phyloP scores from a whole-genome alignment of 1,139 yeast species.

The Lodderomyces jiufengensis region DNA sequence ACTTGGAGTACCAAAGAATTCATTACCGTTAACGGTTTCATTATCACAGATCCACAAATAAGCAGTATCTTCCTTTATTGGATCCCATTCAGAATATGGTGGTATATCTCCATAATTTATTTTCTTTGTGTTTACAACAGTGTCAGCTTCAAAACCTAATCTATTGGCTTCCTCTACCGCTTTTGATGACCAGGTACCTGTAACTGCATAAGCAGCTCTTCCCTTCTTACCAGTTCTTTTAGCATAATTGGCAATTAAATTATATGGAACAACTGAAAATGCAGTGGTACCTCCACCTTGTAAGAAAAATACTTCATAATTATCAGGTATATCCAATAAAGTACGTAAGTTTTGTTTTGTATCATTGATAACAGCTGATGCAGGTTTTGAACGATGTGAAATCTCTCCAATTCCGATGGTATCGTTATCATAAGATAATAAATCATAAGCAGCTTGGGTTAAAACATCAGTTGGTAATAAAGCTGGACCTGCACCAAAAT shows the following conservation, averaged over 20 bases:
- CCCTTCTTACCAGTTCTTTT: conserved; percentile 68
- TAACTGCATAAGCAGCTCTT: conserved; percentile 80
- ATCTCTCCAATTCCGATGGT: conserved; percentile 93
- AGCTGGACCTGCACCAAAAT: conserved; percentile 98
- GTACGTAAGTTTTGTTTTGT: conserved; percentile 65
- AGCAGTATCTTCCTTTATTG: conserved; percentile 56
- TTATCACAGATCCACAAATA: conserved; percentile 91
- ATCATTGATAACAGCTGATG: conserved; percentile 69
- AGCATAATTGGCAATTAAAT: conserved; percentile 72
- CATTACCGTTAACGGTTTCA: conserved; percentile 94
- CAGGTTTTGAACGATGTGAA: conserved; percentile 88
- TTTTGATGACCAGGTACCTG: conserved; percentile 93
- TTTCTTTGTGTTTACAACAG: conserved; percentile 63
- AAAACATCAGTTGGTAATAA: conserved; percentile 78
- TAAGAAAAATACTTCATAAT: conserved; percentile 88
- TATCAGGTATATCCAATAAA: conserved; percentile 75
- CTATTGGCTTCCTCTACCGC: conserved; percentile 82
- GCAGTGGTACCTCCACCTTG: conserved; percentile 99
- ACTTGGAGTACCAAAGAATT: conserved; percentile 57
- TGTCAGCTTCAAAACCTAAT: conserved; percentile 72
- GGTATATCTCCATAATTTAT: conserved; percentile 72
- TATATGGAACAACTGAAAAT: conserved; percentile 82
- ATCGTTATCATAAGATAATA: conserved; percentile 60
- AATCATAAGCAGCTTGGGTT: conserved; percentile 82
- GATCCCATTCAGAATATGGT: conserved; percentile 58